Percentiles rank a stretch among this genome's conserved stretches.
phyloP scores from a whole-genome alignment of 2,329 filamentous ascomycete genomes.

The Pseudocercospora fuligena region DNA sequence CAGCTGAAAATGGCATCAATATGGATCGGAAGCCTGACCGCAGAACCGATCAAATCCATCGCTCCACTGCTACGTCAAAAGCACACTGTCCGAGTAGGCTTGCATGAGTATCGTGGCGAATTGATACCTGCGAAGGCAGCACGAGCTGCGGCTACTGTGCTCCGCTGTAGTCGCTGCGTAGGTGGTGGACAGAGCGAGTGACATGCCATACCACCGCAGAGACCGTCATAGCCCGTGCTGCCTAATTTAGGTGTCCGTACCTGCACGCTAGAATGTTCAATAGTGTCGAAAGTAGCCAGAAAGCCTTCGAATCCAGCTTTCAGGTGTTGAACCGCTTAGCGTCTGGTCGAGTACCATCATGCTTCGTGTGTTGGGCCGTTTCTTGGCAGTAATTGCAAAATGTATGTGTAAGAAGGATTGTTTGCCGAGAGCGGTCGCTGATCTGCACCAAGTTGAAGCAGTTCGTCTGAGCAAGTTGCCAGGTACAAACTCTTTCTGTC shows the following conservation, averaged over 20 bases:
- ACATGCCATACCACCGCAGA: neutral
- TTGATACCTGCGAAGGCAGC: slow-evolving; percentile 1
- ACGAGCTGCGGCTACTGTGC: neutral
- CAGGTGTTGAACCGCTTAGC: too few relatives aligned
- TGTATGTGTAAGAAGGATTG: neutral
- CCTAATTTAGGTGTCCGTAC: neutral
- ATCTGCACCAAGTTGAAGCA: neutral
- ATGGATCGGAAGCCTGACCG: neutral
- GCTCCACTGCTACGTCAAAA: neutral
- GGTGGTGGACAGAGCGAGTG: neutral
- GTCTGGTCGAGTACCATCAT: neutral
- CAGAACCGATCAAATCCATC: neutral
- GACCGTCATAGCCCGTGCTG: neutral
- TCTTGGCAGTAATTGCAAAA: neutral
- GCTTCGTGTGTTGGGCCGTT: neutral
- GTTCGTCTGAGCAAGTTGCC: neutral
- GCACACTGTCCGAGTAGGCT: neutral
- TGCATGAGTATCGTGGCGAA: neutral
- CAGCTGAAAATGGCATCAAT: neutral
- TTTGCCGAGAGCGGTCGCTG: neutral
- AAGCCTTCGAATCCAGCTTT: neutral
- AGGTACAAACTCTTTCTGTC: neutral
- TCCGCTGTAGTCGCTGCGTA: slow-evolving; percentile 3
- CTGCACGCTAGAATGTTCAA: slow-evolving; percentile 3
- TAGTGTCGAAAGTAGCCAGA: slow-evolving; percentile 2